Evolutionary conservation across 2,329 filamentous ascomycete species (phyloP).

Genomic region (Dryadomyces quercivorus): DNA sequence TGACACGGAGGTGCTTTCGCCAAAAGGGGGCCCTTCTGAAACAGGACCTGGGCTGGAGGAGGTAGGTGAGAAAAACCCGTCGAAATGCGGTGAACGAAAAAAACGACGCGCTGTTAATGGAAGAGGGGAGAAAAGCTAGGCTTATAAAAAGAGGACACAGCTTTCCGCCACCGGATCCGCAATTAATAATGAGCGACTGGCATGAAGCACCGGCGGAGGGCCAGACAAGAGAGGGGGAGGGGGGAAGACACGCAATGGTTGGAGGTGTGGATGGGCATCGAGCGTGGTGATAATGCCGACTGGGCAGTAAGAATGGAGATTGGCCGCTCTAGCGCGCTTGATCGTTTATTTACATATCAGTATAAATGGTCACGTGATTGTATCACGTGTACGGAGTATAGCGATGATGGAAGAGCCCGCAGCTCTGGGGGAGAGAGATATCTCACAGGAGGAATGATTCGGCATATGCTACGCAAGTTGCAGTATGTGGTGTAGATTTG

Average conservation of each 20-base stretch:
- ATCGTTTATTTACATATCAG: not conserved
- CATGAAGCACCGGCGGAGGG: not conserved
- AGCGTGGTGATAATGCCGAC: not conserved
- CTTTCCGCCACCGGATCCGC: not conserved
- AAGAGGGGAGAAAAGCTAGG: not conserved
- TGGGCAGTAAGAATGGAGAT: not conserved
- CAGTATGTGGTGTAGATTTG: too few species aligned
- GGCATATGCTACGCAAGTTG: too few species aligned
- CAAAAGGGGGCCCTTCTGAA: too few species aligned
- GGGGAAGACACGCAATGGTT: not conserved
- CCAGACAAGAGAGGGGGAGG: not conserved
- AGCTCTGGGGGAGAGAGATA: too few species aligned
- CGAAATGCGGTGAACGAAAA: not conserved
- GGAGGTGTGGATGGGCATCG: not conserved
- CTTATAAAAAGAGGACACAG: not conserved
- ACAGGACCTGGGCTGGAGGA: not conserved
- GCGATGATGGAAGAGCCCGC: too few species aligned
- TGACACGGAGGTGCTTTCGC: too few species aligned
- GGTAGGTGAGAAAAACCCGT: not conserved
- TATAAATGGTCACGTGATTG: too few species aligned
- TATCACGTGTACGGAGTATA: too few species aligned
- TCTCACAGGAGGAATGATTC: too few species aligned
- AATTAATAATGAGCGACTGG: not conserved
- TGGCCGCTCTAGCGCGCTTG: not conserved
- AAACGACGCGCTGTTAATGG: not conserved